A percentile compares a stretch with the other conserved stretches of the same genome.
Evolutionary conservation across 2,329 filamentous ascomycete genomes (phyloP).

Genomic region (Aspergillus pseudoglaucus): DNA sequence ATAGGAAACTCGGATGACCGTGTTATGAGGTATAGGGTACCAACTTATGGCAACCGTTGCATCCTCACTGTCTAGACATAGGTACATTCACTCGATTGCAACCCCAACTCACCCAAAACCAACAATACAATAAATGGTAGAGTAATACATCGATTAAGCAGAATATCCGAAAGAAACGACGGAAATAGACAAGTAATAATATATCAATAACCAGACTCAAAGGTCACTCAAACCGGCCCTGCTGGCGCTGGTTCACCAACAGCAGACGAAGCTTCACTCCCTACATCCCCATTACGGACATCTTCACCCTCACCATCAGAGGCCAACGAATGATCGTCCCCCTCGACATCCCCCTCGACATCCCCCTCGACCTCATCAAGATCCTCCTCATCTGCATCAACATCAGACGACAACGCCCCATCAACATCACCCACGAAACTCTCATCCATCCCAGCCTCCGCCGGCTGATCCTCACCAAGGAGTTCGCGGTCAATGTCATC

Average conservation of each 20-base stretch:
- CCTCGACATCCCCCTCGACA: constrained; percentile 20
- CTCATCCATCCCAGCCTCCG: constrained; percentile 19
- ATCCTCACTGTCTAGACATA: no score
- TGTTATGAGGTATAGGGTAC: no score
- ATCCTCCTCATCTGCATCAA: constrained; percentile 30
- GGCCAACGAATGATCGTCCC: constrained; percentile 26
- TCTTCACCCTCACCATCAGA: constrained; percentile 15
- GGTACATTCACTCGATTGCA: no score
- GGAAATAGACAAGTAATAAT: no score
- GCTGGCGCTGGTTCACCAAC: constrained; percentile 8
- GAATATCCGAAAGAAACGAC: no score
- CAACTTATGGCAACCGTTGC: no score
- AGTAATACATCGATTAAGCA: no score
- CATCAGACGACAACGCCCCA: constrained; percentile 22
- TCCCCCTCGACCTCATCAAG: constrained; percentile 28
- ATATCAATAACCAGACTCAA: no score
- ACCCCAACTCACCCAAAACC: no score
- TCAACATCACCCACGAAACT: constrained; percentile 21
- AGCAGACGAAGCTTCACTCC: constrained; percentile 27
- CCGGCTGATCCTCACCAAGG: constrained; percentile 25
- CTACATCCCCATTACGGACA: constrained; percentile 24
- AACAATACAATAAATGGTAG: no score
- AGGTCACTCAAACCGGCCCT: constrained; percentile 3
- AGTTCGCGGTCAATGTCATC: constrained; percentile 34
- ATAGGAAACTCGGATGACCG: no score